A percentile compares a stretch with the other conserved stretches of the same genome.
These are phyloP conservation scores for Hanseniaspora clermontiae DNA, from an alignment of 805 yeast species.

Conservation along the genomic window DNA sequence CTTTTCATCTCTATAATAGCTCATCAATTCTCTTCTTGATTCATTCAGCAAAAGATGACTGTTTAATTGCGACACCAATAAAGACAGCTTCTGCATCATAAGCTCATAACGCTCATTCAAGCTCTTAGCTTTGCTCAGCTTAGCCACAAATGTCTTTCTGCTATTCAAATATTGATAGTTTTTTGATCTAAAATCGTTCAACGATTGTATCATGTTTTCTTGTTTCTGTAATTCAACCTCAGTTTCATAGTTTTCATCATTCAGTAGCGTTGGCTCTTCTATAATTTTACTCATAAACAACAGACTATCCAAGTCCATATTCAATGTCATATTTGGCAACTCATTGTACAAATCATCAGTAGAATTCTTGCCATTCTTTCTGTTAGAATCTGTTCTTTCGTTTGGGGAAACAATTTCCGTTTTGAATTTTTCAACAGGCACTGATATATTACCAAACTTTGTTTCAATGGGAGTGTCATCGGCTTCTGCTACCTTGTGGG, in stretches of 20 bases:
- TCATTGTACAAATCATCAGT: conserved; percentile 3
- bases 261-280: conserved; percentile 20
- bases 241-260: conserved; percentile 16
- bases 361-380: not conserved
- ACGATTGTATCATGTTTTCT: conserved; percentile 12
- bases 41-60: conserved; percentile 34
- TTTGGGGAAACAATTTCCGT: conserved; percentile 16
- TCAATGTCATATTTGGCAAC: conserved; percentile 13
- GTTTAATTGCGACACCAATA: conserved; percentile 41
- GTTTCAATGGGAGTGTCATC: not conserved
- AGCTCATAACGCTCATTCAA: conserved; percentile 17
- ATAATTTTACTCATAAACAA: conserved; percentile 20
- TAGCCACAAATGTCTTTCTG: conserved; percentile 34
- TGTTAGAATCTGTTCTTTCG: not conserved
- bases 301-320: conserved; percentile 19
- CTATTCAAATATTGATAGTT: conserved; percentile 23
- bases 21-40: conserved; percentile 10
- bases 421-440: conserved; percentile 17
- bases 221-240: conserved; percentile 14
- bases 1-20: not conserved
- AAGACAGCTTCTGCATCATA: conserved; percentile 24
- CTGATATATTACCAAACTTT: not conserved
- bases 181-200: not conserved
- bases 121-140: conserved; percentile 33
- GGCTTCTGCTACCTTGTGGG: not conserved